Base-by-base conservation (phyloP, 345 rosid species). In the Salix suchowensis region DNA sequence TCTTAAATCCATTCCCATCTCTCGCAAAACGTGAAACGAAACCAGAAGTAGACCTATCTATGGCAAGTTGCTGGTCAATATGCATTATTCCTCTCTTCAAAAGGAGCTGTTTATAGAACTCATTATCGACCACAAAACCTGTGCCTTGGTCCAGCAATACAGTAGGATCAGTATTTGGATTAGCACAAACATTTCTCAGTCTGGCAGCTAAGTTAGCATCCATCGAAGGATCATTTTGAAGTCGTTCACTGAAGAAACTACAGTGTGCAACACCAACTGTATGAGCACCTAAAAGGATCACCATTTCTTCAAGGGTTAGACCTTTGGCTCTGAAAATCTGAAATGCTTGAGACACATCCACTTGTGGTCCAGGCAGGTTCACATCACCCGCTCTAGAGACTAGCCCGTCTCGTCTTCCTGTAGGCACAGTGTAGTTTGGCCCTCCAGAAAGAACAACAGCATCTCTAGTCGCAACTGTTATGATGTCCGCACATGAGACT, bases 191-290 rank as follows among this genome's bases (percentile, higher is more conserved):
- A 54, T 37, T 81, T 13, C 67, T 84, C 28, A 93, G 85, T 80
- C 77, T 84, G 8, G 82, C 71, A 6, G 77, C 86, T 50, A 89
- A 74, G 14, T 76, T 6, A 23, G 82, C 77, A 72, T 89, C 92
- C 96, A 90, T 90, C 0, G 88, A 61, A 0, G 88, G 88, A 71
- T 87, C 92, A 26, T 81, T 50, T 0, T 80, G 64, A n/a, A 89
- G 82, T 28, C 98, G 81, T 70, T 88, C 92, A 1, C 40, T 42
- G 71, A 94, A 87, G 78, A 89, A 85, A 72, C 85, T 81, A 62
- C 97, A 94, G 40, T 88, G 96, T 1, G 85, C 84, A 54, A 84
- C 79, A n/a, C 94, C 97, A n/a, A 91, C 91, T 0, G 95, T 85
- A 75, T 94, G 97, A 10, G 85, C 95, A 50, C 97, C 97, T 55